These are phyloP conservation scores for Aureobasidium namibiae DNA, from an alignment of 2,329 filamentous ascomycete genomes.

Conservation along the genomic window DNA sequence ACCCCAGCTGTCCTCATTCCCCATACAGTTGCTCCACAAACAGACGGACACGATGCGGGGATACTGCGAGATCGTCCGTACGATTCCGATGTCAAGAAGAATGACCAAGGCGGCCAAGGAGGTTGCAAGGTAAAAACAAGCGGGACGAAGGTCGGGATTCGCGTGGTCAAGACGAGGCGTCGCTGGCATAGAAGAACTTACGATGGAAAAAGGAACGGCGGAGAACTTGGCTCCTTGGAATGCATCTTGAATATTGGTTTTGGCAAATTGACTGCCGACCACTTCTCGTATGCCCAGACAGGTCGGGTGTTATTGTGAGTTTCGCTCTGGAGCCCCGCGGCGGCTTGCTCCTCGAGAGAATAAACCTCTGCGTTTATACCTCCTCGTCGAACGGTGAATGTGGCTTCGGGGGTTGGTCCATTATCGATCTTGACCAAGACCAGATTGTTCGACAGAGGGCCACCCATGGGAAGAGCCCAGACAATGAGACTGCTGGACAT, in stretches of 20 bases:
- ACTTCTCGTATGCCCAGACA: slow-evolving; percentile 3
- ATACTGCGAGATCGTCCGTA: neutral
- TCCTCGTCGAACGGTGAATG: neutral
- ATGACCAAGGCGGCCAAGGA: neutral
- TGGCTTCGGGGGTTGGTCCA: neutral
- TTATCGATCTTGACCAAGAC: neutral
- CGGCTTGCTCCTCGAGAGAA: neutral
- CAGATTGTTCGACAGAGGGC: neutral
- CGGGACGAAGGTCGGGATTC: neutral
- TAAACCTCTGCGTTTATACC: neutral
- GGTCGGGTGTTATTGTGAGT: neutral
- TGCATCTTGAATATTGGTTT: neutral
- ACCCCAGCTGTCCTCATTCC: neutral
- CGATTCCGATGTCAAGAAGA: slow-evolving; percentile 3
- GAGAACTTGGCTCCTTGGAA: slow-evolving; percentile 9
- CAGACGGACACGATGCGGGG: neutral
- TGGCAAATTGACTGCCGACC: neutral
- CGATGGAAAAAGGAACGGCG: neutral
- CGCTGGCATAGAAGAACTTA: neutral
- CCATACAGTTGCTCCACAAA: slow-evolving; percentile 2
- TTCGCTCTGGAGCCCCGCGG: neutral
- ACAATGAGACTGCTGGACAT: too few species aligned
- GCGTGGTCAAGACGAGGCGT: neutral
- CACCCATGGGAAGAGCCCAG: too few species aligned
- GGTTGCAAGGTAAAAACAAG: neutral